These are phyloP conservation scores for Naganishia kalamii DNA, from an alignment of 768 basidiomycete genomes.

Conservation along the genomic window DNA sequence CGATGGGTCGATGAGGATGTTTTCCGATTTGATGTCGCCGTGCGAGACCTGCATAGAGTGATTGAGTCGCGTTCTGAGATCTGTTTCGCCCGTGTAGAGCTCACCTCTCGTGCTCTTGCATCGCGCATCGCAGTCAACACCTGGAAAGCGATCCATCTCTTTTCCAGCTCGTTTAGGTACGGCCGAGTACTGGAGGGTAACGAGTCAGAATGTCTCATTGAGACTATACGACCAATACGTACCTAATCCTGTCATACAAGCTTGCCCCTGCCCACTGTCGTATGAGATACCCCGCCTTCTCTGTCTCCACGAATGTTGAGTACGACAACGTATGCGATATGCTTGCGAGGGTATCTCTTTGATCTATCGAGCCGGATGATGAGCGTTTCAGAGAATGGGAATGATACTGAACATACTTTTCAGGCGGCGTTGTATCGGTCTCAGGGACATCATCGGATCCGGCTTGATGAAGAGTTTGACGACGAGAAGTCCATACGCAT, in stretches of 20 bases:
- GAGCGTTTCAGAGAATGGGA: not conserved
- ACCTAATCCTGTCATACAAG: slow-evolving; percentile 96
- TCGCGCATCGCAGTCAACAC: slow-evolving; percentile 76
- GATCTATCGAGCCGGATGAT: slow-evolving; percentile 3
- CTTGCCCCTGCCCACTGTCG: slow-evolving; percentile 92
- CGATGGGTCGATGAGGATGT: slow-evolving; percentile 91
- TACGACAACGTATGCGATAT: slow-evolving; percentile 84
- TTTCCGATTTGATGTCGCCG: slow-evolving; percentile 96
- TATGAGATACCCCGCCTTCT: slow-evolving; percentile 89
- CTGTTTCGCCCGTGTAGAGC: too few species aligned
- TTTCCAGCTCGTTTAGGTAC: slow-evolving; percentile 82
- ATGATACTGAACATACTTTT: slow-evolving; percentile 54
- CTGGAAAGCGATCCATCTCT: slow-evolving; percentile 97
- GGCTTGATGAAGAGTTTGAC: slow-evolving; percentile 95
- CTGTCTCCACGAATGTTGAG: slow-evolving; percentile 84
- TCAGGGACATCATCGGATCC: slow-evolving; percentile 72
- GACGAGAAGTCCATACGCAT: slow-evolving; percentile 73
- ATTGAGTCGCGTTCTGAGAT: too few species aligned
- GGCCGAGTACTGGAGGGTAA: slow-evolving; percentile 70
- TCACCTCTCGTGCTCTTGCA: slow-evolving; percentile 62
- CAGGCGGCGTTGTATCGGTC: slow-evolving; percentile 66
- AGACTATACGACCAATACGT: slow-evolving; percentile 29
- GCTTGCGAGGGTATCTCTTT: slow-evolving; percentile 69
- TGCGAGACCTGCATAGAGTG: slow-evolving; percentile 63
- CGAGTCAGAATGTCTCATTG: not conserved